These are phyloP conservation scores for Claviceps sp. DNA, from an alignment of 2,329 filamentous ascomycete genomes.

Conservation along the genomic window DNA sequence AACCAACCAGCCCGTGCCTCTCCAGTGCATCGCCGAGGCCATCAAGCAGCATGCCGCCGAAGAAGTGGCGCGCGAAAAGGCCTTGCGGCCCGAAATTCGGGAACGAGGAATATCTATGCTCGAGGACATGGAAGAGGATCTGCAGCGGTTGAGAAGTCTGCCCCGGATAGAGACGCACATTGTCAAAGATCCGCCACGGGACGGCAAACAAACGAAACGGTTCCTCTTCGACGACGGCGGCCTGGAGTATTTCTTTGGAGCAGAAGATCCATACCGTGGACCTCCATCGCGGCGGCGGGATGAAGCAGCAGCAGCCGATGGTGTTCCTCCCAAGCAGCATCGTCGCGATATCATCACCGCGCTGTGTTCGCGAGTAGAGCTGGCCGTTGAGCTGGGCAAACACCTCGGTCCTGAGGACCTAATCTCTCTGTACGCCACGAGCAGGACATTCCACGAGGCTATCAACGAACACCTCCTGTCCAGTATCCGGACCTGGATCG, in stretches of 20 bases:
- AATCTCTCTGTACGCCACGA: conserved; percentile 51
- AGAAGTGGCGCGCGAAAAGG: conserved; percentile 8
- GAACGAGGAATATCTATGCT: conserved; percentile 6
- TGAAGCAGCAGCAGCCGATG: background rate
- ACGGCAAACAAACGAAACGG: conserved; percentile 11
- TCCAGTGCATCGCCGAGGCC: conserved; percentile 10
- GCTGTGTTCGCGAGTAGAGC: conserved; percentile 31
- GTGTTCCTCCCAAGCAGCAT: conserved; percentile 7
- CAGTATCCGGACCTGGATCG: conserved; percentile 42
- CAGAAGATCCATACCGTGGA: conserved; percentile 16
- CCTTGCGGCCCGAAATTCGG: background rate
- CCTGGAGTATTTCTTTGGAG: conserved; percentile 16
- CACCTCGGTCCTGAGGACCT: conserved; percentile 43
- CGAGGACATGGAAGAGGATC: conserved; percentile 7
- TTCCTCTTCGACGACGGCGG: conserved; percentile 17
- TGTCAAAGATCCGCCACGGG: conserved; percentile 4
- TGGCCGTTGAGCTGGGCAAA: conserved; percentile 41
- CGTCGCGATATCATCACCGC: conserved; percentile 30
- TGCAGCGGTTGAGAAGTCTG: conserved; percentile 1
- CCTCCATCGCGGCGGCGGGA: background rate
- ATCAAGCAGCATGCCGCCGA: conserved; percentile 10
- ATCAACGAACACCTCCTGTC: conserved; percentile 46
- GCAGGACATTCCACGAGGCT: conserved; percentile 45
- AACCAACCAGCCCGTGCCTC: conserved; percentile 7
- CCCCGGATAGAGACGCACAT: conserved; percentile 3